Evolutionary conservation across 176 grass and related monocot species (phyloP).

Genomic region (Alopecurus myosuroides): DNA sequence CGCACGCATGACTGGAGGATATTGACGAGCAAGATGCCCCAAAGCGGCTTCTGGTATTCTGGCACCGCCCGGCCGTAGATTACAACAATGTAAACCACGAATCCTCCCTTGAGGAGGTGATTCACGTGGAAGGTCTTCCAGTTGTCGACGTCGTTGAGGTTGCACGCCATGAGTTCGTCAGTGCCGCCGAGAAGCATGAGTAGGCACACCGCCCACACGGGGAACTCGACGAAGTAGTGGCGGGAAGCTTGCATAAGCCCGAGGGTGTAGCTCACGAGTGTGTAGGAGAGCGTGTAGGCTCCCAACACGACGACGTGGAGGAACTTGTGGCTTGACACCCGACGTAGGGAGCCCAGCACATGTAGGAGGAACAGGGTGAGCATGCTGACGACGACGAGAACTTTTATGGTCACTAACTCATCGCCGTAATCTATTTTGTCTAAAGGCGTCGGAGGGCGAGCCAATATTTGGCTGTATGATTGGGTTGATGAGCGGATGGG

Average conservation of each 20-base stretch:
- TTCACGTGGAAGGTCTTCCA: not conserved
- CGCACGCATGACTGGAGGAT: not conserved
- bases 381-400: not conserved
- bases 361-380: not conserved
- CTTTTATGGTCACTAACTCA: not conserved
- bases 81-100: not conserved
- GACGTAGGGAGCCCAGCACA: not conserved
- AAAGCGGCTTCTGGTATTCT: not conserved
- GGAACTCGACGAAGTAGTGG: not conserved
- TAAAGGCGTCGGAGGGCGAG: not conserved
- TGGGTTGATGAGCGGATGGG: too few species aligned
- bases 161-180: not conserved
- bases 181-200: not conserved
- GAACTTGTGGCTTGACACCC: not conserved
- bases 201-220: constrained; percentile 1
- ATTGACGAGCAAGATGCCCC: not conserved
- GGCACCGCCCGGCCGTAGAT: not conserved
- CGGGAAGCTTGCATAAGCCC: not conserved
- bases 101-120: not conserved
- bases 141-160: not conserved
- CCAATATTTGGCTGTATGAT: too few species aligned
- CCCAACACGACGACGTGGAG: not conserved
- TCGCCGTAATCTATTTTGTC: not conserved
- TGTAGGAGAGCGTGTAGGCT: not conserved
- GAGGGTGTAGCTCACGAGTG: not conserved